Evolutionary conservation across 371 early-diverging fungal genomes (phyloP).

Genomic region (Choanephora cucurbitarum): DNA sequence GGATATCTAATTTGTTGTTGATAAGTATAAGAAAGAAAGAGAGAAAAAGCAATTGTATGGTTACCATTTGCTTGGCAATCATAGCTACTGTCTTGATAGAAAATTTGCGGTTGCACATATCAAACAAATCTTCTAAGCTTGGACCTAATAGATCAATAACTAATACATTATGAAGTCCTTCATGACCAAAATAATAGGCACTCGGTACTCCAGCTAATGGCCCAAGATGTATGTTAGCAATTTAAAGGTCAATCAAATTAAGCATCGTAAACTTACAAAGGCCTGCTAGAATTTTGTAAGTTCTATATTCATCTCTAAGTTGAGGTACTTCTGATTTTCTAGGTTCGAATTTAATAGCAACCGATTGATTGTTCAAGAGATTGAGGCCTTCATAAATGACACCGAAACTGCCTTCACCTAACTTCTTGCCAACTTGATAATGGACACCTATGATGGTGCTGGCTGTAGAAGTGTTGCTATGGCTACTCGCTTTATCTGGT

Average conservation of each 20-base stretch:
- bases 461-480: conserved; percentile 21
- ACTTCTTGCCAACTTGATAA: conserved; percentile 92
- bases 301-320: conserved; percentile 84
- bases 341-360: conserved; percentile 89
- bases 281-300: conserved; percentile 79
- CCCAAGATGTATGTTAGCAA: conserved; percentile 75
- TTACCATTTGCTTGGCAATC: conserved; percentile 96
- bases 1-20: conserved; percentile 15
- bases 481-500: conserved; percentile 22
- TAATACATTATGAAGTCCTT: conserved; percentile 94
- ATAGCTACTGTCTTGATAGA: conserved; percentile 93
- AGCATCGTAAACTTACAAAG: conserved; percentile 65
- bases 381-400: conserved; percentile 94
- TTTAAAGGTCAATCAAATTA: conserved; percentile 79
- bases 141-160: conserved; percentile 99
- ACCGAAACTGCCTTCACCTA: conserved; percentile 98
- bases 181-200: conserved; percentile 95
- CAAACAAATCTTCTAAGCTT: conserved; percentile 97
- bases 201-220: conserved; percentile 88
- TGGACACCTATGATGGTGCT: conserved; percentile 88
- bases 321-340: conserved; percentile 89
- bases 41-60: too few species aligned
- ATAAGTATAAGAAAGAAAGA: background rate
- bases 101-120: conserved; percentile 90
- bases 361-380: conserved; percentile 70